Evolutionary conservation across 106 monocot species (phyloP).

Genomic region (Gastrodia elata): DNA sequence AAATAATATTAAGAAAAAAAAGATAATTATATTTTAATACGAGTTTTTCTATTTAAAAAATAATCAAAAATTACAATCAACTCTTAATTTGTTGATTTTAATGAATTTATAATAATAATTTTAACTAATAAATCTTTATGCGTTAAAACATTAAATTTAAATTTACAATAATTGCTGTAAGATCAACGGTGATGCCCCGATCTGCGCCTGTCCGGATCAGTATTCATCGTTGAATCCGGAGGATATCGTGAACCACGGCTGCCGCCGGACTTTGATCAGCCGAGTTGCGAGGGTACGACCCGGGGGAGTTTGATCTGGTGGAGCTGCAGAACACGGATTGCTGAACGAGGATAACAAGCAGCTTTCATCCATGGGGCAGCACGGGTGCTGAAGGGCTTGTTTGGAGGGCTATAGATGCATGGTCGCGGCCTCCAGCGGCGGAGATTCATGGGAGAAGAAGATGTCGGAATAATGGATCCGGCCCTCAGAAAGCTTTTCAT

Average conservation of each 20-base stretch:
- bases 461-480: not conserved
- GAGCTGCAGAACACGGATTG: conserved; percentile 4
- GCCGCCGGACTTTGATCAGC: conserved; percentile 22
- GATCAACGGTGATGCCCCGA: not conserved
- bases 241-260: conserved; percentile 28
- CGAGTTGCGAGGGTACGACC: conserved; percentile 15
- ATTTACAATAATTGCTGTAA: conserved; percentile 36
- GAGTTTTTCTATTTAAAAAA: too few relatives aligned
- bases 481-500: not conserved
- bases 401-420: conserved; percentile 20
- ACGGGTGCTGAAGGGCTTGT: conserved; percentile 11
- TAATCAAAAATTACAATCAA: too few relatives aligned
- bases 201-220: conserved; percentile 26
- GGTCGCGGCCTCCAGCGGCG: not conserved
- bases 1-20: too few relatives aligned
- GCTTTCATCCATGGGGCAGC: not conserved
- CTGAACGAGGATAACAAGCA: conserved; percentile 20
- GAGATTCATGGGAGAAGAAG: conserved; percentile 38
- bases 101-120: too few relatives aligned
- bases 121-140: too few relatives aligned
- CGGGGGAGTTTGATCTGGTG: not conserved
- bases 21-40: too few relatives aligned
- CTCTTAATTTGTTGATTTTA: too few relatives aligned
- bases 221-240: conserved; percentile 19
- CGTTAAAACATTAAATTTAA: too few relatives aligned